phyloP scores from a whole-genome alignment of 805 yeast species.

The Candida glaebosa region DNA sequence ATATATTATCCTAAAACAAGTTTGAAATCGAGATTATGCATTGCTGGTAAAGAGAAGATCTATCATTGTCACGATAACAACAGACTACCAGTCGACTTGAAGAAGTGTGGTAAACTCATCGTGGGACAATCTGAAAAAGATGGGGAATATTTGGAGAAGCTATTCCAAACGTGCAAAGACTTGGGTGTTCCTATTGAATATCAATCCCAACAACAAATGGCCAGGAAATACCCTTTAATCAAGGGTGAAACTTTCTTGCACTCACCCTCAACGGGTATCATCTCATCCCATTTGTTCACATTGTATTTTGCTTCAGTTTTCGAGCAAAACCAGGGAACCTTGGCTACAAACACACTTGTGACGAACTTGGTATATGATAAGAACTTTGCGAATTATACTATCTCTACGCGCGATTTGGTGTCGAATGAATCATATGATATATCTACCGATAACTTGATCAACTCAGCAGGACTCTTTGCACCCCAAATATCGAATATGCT shows the following conservation, averaged over 20 bases:
- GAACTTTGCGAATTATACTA: slow-evolving; percentile 17
- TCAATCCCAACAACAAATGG: slow-evolving; percentile 44
- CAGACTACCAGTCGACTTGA: slow-evolving; percentile 26
- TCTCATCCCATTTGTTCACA: slow-evolving; percentile 77
- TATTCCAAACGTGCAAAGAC: slow-evolving; percentile 47
- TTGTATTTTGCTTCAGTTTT: slow-evolving; percentile 52
- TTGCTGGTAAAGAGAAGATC: slow-evolving; percentile 68
- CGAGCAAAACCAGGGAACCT: slow-evolving; percentile 59
- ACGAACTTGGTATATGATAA: slow-evolving; percentile 28
- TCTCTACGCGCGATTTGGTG: slow-evolving; percentile 23
- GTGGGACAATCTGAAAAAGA: slow-evolving; percentile 77
- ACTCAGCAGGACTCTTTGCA: slow-evolving; percentile 79
- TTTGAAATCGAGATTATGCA: slow-evolving; percentile 66
- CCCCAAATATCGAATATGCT: slow-evolving; percentile 67
- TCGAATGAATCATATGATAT: slow-evolving; percentile 36
- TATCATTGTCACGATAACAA: slow-evolving; percentile 47
- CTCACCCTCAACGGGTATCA: slow-evolving; percentile 82
- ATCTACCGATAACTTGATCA: slow-evolving; percentile 57
- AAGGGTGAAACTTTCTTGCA: slow-evolving; percentile 54
- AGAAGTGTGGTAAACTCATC: slow-evolving; percentile 77
- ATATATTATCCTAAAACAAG: slow-evolving; percentile 71
- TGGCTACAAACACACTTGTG: slow-evolving; percentile 62
- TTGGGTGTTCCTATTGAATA: slow-evolving; percentile 59
- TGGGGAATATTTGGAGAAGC: slow-evolving; percentile 50
- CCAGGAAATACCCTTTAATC: slow-evolving; percentile 60